Base-by-base conservation (phyloP, 2,329 filamentous ascomycete species). In the Chaetomium strumarium region DNA sequence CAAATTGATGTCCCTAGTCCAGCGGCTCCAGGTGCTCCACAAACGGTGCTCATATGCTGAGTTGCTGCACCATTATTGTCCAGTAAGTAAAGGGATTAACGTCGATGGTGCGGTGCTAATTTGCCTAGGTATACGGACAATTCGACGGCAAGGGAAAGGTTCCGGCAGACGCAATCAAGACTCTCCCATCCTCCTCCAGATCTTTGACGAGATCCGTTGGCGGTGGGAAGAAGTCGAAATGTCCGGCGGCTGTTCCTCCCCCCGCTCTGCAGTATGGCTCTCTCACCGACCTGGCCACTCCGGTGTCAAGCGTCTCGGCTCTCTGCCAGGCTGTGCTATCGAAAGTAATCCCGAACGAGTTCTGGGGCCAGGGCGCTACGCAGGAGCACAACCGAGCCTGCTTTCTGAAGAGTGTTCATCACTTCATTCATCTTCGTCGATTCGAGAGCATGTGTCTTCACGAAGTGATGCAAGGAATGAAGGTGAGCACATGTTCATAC, bases 361-460 rank as follows among this genome's bases (percentile, higher is more conserved):
- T 96, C 52, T 95, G 88, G 83, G 90, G 91, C 0, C 59, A 65
- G 16, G 79, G 77, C 1, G 65, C 75, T 1, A 67, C 69, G 0
- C 76, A 77, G 34, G 51, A 59, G 5, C 71, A 79, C 46, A 96
- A 96, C 70, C 77, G 80, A 55, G 65, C 66, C 0, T 63, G 71
- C 0, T 68, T 96, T 33, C 71, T 90, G 64, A 75, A 73, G 37
- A 84, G 83, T 58, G 73, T 97, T n/a, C 82, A 96, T 63, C 75
- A 73, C 4, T 97, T 97, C 59, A 72, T 97, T 47, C 75, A 75
- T 41, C 71, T 96, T 48, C 81, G 90, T 45, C 84, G 87, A 44
- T 96, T 88, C 63, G 93, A 99, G 67, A 86, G 74, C 52, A 74
- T 95, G 61, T 86, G 82, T 16, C 72, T 99, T 30, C 88, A 96